Base-by-base conservation (phyloP, 2,329 filamentous ascomycete genomes). In the Calonectria henricotiae region DNA sequence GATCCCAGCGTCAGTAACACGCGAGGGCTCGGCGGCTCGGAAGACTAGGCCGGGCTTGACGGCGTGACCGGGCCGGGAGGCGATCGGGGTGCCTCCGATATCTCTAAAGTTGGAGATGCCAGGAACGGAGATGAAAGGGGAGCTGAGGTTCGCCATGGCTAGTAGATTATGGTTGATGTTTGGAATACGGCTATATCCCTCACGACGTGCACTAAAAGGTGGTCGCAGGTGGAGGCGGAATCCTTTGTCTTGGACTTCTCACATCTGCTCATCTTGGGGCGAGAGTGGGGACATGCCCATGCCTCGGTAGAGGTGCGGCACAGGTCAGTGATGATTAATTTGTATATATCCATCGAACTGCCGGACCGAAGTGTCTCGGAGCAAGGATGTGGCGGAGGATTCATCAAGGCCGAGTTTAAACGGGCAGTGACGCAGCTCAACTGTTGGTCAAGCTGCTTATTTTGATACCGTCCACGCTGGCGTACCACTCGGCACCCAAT, bases 21-120 rank as follows among this genome's bases (percentile, higher is more conserved):
- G 83, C 20, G 88, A 89, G 17, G 92, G 89, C 74, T 94, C 92
- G 2, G 91, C 93, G 60, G 90, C 90, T 67, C 94, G 91, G 82
- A 89, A 95, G 71, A 94, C 82, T 37, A 92, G 77, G 49, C 86
- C 85, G 23, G 83, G 83, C 32, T 87, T 87, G 70, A 93, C 79
- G 68, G 93, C 82, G 35, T 90, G 77, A 37, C 85, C 84, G 25
- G 83, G 83, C 30, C 87, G 86, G 70, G 93, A 79, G 63, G 80
- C 82, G 78, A 80, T 83, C 30, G 80, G 68, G 54, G 89, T 78
- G 11, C 90, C 90, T 72, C 91, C 91, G 30, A 92, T 83, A 78
- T 93, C 91, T 65, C 92, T 88, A 78, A 94, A 91, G 82, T 94
- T 94, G 71, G 85, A 85, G 41, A 94, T 85, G 23, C 91, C 91